Evolutionary conservation across 306 rosid species (phyloP).

Genomic region (Trifolium repens): DNA sequence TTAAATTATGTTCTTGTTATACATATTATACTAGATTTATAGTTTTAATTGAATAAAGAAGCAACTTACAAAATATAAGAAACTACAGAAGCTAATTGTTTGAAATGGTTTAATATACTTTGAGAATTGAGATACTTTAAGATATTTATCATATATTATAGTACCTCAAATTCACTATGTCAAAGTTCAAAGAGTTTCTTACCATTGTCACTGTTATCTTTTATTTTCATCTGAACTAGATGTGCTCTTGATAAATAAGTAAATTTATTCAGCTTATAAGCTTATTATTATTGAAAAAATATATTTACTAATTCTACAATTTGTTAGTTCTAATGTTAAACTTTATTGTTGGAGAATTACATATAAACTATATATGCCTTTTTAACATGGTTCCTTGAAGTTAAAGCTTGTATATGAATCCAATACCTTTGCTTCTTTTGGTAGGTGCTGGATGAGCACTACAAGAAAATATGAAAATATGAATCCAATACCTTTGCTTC

Average conservation of each 20-base stretch:
- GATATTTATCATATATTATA: constrained; percentile 4
- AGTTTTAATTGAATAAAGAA: neutral
- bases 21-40: neutral
- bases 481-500: no score
- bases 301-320: neutral
- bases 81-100: neutral
- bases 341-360: constrained; percentile 13
- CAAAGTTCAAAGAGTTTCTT: constrained; percentile 1
- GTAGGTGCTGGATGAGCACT: constrained; percentile 63
- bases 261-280: neutral
- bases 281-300: no score
- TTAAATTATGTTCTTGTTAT: constrained; percentile 4
- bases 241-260: no score
- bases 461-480: no score
- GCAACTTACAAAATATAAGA: neutral
- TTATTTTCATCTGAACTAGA: constrained; percentile 7
- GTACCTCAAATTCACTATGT: neutral
- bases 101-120: neutral
- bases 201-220: neutral
- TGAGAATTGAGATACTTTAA: neutral
- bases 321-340: neutral
- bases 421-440: constrained; percentile 11
- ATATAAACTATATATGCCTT: neutral
- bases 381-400: neutral
- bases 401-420: constrained; percentile 22